Percentiles rank a stretch among this genome's conserved stretches.
These are phyloP conservation scores for Diplotaxis tenuifolia DNA, from an alignment of 345 rosid species.

Conservation along the genomic window DNA sequence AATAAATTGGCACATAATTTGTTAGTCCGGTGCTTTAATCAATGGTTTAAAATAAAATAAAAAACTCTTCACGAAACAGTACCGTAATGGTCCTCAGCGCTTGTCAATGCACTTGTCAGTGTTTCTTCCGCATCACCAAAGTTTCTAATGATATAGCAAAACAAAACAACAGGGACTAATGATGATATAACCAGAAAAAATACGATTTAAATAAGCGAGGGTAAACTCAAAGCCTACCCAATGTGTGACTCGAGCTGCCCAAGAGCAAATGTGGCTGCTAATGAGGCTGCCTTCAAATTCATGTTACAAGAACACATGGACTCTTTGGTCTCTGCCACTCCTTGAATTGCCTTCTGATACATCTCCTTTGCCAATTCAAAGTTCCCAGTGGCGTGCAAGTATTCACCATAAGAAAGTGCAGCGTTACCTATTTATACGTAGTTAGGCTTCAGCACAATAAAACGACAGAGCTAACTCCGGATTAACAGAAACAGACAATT, in stretches of 20 bases:
- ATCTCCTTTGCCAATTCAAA: slow-evolving; percentile 60
- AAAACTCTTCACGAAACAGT: neutral
- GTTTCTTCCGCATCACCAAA: slow-evolving; percentile 73
- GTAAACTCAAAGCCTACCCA: slow-evolving; percentile 50
- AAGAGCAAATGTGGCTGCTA: slow-evolving; percentile 75
- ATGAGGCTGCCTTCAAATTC: slow-evolving; percentile 59
- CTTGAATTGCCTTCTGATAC: slow-evolving; percentile 56
- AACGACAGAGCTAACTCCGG: too few species aligned
- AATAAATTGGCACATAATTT: neutral
- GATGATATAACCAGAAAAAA: too few species aligned
- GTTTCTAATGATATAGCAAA: slow-evolving; percentile 45
- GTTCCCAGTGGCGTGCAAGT: slow-evolving; percentile 57
- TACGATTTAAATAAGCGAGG: neutral
- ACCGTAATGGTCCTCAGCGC: slow-evolving; percentile 78
- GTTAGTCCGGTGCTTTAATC: neutral
- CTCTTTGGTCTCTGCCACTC: slow-evolving; percentile 40
- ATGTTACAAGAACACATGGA: slow-evolving; percentile 69
- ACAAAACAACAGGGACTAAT: slow-evolving; percentile 11
- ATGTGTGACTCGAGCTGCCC: slow-evolving; percentile 87
- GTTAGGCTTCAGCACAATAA: too few species aligned
- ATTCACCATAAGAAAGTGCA: slow-evolving; percentile 70
- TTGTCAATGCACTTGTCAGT: slow-evolving; percentile 64
- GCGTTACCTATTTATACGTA: slow-evolving; percentile 2
- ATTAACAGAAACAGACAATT: too few species aligned
- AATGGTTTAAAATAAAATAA: too few species aligned